A percentile compares a stretch with the other conserved stretches of the same genome.
phyloP scores from a whole-genome alignment of 2,329 filamentous ascomycete species.

The Fusarium virguliforme region DNA sequence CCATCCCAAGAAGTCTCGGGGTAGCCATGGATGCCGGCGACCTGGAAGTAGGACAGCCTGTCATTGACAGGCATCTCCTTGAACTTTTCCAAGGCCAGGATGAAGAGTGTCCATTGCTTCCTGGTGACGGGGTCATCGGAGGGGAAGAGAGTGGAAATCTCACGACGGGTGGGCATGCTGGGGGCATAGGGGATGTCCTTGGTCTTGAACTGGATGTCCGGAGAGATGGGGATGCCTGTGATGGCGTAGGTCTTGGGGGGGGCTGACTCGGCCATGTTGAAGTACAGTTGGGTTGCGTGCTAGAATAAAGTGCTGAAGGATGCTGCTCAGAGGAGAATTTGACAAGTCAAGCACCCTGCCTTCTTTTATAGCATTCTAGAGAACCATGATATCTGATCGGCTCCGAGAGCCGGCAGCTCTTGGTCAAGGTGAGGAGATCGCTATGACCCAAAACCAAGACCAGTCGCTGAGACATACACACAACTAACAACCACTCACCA shows the following conservation, averaged over 20 bases:
- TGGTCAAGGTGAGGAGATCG: background rate
- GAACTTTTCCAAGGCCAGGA: slow-evolving; percentile 24
- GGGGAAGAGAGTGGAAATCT: slow-evolving; percentile 5
- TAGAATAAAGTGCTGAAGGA: background rate
- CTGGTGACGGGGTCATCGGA: background rate
- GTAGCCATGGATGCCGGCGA: slow-evolving; percentile 17
- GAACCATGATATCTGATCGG: background rate
- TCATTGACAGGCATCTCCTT: slow-evolving; percentile 2
- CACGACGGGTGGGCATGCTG: slow-evolving; percentile 3
- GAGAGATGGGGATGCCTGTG: slow-evolving; percentile 8
- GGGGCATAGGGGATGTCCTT: slow-evolving; percentile 17
- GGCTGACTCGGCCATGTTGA: background rate
- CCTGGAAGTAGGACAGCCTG: background rate
- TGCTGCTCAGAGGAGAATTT: too few species aligned
- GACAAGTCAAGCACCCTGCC: background rate
- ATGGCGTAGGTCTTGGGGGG: slow-evolving; percentile 17
- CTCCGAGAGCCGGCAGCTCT: background rate
- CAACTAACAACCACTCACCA: background rate
- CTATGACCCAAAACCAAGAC: background rate
- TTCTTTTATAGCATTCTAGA: background rate
- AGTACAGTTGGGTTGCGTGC: background rate
- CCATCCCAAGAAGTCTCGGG: slow-evolving; percentile 5
- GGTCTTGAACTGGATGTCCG: background rate
- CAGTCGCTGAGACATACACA: background rate
- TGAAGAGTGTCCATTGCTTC: slow-evolving; percentile 29